A percentile compares a stretch with the other conserved stretches of the same genome.
phyloP scores from a whole-genome alignment of 2,329 filamentous ascomycete species.

The Neurospora sp. region DNA sequence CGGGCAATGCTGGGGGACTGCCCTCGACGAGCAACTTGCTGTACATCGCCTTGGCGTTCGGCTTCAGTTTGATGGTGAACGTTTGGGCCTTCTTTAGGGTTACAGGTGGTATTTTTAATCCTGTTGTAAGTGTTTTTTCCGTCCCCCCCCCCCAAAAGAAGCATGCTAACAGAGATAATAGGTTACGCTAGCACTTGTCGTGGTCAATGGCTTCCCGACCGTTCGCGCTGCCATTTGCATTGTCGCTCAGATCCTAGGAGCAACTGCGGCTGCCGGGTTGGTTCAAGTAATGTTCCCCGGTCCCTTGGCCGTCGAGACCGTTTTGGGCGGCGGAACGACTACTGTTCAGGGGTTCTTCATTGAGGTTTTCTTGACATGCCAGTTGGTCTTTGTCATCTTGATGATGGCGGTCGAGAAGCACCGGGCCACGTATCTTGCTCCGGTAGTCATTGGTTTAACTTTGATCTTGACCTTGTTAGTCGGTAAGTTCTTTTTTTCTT shows the following conservation, averaged over 20 bases:
- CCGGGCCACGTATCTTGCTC: slow-evolving; percentile 55
- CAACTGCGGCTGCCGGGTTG: slow-evolving; percentile 45
- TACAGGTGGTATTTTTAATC: slow-evolving; percentile 33
- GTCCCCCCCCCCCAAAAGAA: not conserved
- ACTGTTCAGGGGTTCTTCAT: slow-evolving; percentile 48
- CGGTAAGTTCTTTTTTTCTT: slow-evolving; percentile 17
- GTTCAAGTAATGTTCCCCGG: slow-evolving; percentile 45
- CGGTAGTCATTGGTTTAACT: slow-evolving; percentile 55
- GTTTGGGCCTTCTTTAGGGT: slow-evolving; percentile 42
- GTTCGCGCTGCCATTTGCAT: slow-evolving; percentile 37
- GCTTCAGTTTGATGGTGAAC: slow-evolving; percentile 35
- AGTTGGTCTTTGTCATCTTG: slow-evolving; percentile 50
- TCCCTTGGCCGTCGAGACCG: slow-evolving; percentile 35
- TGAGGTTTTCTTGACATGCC: slow-evolving; percentile 50
- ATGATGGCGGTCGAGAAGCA: slow-evolving; percentile 62
- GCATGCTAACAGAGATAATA: slow-evolving; percentile 7
- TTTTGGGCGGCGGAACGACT: slow-evolving; percentile 33
- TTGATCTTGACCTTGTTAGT: slow-evolving; percentile 44
- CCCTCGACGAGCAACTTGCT: slow-evolving; percentile 21
- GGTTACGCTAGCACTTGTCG: slow-evolving; percentile 41
- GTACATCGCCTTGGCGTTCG: slow-evolving; percentile 32
- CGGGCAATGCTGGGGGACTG: not conserved
- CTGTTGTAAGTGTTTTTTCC: slow-evolving; percentile 21
- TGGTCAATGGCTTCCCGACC: slow-evolving; percentile 38
- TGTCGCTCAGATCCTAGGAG: slow-evolving; percentile 41